These are phyloP conservation scores for Dactylorhiza incarnata DNA, from an alignment of 106 monocot species.

Conservation along the genomic window DNA sequence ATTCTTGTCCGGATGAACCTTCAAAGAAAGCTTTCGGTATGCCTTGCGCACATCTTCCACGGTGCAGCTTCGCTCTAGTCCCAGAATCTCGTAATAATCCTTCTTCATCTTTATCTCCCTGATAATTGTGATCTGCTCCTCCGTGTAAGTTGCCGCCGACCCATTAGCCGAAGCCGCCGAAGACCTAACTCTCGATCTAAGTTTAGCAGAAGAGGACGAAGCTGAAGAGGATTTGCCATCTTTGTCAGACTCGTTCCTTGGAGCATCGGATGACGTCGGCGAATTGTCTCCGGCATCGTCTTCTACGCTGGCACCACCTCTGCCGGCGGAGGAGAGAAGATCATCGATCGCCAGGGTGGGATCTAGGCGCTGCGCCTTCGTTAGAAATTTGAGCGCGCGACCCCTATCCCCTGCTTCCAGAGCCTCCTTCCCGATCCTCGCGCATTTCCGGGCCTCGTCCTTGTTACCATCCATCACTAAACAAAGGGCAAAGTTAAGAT, in stretches of 20 bases:
- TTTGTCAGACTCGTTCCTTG: neutral
- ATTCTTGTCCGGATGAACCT: constrained; percentile 97
- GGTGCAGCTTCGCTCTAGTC: constrained; percentile 54
- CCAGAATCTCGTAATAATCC: constrained; percentile 90
- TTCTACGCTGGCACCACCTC: neutral
- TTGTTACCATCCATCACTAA: constrained; percentile 90
- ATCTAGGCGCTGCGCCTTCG: constrained; percentile 80
- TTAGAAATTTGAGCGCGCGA: constrained; percentile 73
- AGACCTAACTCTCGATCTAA: constrained; percentile 12
- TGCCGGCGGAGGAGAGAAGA: constrained; percentile 31
- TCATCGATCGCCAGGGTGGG: constrained; percentile 65
- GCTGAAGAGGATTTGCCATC: neutral
- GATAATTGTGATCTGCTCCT: constrained; percentile 73
- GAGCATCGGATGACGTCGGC: constrained; percentile 8
- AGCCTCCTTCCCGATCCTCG: constrained; percentile 65
- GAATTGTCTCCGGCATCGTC: constrained; percentile 12
- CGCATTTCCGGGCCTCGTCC: constrained; percentile 82
- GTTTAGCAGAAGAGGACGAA: constrained; percentile 12
- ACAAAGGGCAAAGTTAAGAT: neutral
- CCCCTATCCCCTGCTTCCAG: constrained; percentile 47
- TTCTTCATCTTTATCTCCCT: constrained; percentile 74
- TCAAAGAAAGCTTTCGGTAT: constrained; percentile 81
- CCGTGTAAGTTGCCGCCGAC: constrained; percentile 53
- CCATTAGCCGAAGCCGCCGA: constrained; percentile 13
- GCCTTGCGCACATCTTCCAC: constrained; percentile 91